Evolutionary conservation across 169 alveolate genomes (phyloP), one percentile per base, ranked within the genome.

Genomic region (Plasmodium fragile): DNA sequence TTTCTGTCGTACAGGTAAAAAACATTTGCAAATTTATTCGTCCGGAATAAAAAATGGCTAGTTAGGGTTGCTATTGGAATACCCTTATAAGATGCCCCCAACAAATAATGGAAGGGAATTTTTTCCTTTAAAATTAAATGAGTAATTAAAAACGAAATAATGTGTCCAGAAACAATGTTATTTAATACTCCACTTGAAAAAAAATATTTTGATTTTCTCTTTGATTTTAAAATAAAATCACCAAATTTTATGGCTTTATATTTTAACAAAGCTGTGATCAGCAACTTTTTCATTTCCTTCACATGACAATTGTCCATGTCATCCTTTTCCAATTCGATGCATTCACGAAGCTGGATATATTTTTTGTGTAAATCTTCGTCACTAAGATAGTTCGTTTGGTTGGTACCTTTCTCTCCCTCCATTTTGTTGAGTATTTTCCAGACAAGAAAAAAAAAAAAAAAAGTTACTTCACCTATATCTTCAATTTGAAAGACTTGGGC

Each of bases 1-100:
- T 83, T 83, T 49, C 92, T 72, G n/a, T 83, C 92, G 77, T 83
- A 83, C 78, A 83, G 59, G 65, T 83, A 83, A 83, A 83, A 83
- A 71, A 83, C 30, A 49, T 83, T 83, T n/a, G 70, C 4, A 83
- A 55, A 83, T 83, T 83, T 83, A 30, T 83, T 83, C 3, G 92
- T 45, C 13, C 3, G 25, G 59, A 83, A 73, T 83, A 83, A 83
- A 11, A 83, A 83, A 28, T 83, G 83, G 78, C 92, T 83, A 55
- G 92, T 83, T n/a, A 83, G 55, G 4, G 92, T 43, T 18, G 52
- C 92, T 43, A 83, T 70, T 10, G 92, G 92, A 28, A 83, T 83
- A 5, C 92, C 92, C 59, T 83, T 83, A 22, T 83, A 83, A 4
- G 92, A 83, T 3, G 92, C 83, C 18, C 92, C 92, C 18, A 83